phyloP scores from a whole-genome alignment of 805 yeast genomes.

The Hermanozyma aechmeae region DNA sequence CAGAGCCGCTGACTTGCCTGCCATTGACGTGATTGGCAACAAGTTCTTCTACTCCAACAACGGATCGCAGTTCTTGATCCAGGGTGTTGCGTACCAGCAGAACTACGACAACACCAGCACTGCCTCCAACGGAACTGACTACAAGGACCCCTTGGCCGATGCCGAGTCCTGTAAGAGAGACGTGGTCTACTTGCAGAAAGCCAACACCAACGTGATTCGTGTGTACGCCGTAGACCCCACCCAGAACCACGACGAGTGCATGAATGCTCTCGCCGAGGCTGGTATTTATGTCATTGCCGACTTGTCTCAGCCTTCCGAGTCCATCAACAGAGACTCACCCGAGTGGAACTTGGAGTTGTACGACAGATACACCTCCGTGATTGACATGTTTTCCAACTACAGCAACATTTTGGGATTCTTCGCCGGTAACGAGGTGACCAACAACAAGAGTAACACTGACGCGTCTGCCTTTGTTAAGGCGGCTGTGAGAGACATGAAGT shows the following conservation, averaged over 20 bases:
- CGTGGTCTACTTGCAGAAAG: constrained; percentile 59
- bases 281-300: constrained; percentile 30
- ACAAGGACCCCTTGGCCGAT: constrained; percentile 75
- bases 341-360: constrained; percentile 65
- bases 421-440: constrained; percentile 96
- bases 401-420: constrained; percentile 85
- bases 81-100: constrained; percentile 87
- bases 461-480: constrained; percentile 95
- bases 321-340: constrained; percentile 73
- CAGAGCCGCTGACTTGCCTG: too few species aligned
- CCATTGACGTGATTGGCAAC: constrained; percentile 59
- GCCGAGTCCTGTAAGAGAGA: constrained; percentile 66
- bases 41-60: constrained; percentile 66
- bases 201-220: constrained; percentile 71
- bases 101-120: too few species aligned
- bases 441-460: constrained; percentile 71
- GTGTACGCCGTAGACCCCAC: constrained; percentile 79
- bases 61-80: constrained; percentile 78
- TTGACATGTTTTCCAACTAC: constrained; percentile 72
- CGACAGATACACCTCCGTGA: constrained; percentile 70
- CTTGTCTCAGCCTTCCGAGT: constrained; percentile 48
- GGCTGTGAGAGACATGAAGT: constrained; percentile 82
- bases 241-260: constrained; percentile 53
- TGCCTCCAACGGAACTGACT: too few species aligned
- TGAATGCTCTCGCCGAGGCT: constrained; percentile 55